A percentile compares a stretch with the other conserved stretches of the same genome.
These are phyloP conservation scores for Xanthoceras sorbifolium DNA, from an alignment of 345 rosid species.

Conservation along the genomic window DNA sequence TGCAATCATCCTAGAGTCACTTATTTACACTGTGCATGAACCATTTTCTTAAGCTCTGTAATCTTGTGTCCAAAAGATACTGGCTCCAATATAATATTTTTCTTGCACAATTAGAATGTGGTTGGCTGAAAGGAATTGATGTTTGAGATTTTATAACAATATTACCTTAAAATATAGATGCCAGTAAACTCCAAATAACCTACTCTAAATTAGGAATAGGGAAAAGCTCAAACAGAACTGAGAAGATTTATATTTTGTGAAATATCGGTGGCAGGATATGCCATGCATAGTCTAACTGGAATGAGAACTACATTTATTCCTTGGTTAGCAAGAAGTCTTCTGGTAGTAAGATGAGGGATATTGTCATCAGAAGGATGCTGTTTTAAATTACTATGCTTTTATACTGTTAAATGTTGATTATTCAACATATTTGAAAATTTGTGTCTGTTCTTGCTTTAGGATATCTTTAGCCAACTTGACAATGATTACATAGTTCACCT, in stretches of 20 bases:
- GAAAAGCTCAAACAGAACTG: background rate
- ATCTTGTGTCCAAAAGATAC: background rate
- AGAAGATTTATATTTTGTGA: background rate
- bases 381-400: background rate
- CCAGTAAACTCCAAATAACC: background rate
- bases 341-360: background rate
- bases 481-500: background rate
- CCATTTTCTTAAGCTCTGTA: background rate
- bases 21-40: background rate
- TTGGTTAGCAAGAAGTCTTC: background rate
- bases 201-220: background rate
- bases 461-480: background rate
- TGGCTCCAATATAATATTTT: background rate
- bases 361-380: background rate
- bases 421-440: background rate
- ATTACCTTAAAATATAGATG: background rate
- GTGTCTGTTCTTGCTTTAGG: background rate
- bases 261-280: background rate
- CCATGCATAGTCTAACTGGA: background rate
- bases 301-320: background rate
- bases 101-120: background rate
- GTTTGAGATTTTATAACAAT: background rate
- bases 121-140: background rate
- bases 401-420: background rate
- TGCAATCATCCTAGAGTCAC: background rate